A percentile compares a stretch with the other conserved stretches of the same genome.
These are phyloP conservation scores for Lactarius deliciosus DNA, from an alignment of 768 basidiomycete species.

Conservation along the genomic window DNA sequence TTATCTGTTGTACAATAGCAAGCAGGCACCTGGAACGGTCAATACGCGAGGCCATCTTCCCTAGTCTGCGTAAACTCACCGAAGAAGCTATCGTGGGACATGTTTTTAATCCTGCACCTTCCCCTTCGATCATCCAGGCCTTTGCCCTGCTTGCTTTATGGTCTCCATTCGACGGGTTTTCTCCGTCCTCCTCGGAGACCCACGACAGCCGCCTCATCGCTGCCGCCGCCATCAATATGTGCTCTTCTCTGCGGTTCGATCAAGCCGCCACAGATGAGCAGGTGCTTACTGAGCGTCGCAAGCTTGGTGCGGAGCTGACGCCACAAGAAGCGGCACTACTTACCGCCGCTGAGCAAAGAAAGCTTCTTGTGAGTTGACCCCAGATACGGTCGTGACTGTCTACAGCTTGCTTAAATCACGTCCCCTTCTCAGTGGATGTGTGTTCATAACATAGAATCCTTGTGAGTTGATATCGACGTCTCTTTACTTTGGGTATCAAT, in stretches of 20 bases:
- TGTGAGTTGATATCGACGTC: constrained; percentile 11
- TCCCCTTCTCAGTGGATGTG: constrained; percentile 23
- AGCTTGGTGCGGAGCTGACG: constrained; percentile 14
- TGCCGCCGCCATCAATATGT: constrained; percentile 48
- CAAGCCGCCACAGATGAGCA: constrained; percentile 21
- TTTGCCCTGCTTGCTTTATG: constrained; percentile 46
- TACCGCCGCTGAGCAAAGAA: constrained; percentile 13
- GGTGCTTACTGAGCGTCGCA: constrained; percentile 20
- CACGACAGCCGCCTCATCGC: constrained; percentile 43
- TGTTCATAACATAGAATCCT: constrained; percentile 28
- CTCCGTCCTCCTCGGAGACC: constrained; percentile 33
- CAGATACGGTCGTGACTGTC: neutral
- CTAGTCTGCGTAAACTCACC: constrained; percentile 43
- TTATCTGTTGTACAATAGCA: constrained; percentile 48
- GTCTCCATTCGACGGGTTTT: constrained; percentile 41
- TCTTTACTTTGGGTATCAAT: neutral
- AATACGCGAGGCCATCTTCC: constrained; percentile 39
- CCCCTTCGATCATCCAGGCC: constrained; percentile 43
- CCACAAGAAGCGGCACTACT: constrained; percentile 10
- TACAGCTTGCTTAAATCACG: neutral
- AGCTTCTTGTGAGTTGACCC: constrained; percentile 14
- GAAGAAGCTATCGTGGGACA: constrained; percentile 42
- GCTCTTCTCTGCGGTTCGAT: constrained; percentile 44
- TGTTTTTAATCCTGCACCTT: constrained; percentile 44
- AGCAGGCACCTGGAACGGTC: constrained; percentile 44